Evolutionary conservation across 1,284 basidiomycete species (phyloP).

Genomic region (Leccinum solheimii): DNA sequence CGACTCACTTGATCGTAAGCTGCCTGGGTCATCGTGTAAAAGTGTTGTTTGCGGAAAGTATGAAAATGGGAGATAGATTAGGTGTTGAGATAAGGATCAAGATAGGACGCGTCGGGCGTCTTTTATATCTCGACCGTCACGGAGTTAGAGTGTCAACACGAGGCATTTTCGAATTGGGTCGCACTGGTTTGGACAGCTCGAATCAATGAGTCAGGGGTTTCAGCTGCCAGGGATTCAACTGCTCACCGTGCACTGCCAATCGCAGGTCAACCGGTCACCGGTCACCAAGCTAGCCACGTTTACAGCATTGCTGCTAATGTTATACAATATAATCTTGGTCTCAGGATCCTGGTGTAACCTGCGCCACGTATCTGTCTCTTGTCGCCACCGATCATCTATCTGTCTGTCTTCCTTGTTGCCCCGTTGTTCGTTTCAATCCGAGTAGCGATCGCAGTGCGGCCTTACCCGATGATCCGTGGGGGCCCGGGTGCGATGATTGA

Average conservation of each 20-base stretch:
- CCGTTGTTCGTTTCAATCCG: not conserved
- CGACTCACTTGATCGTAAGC: not conserved
- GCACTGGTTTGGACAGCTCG: conserved; percentile 13
- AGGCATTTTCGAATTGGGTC: not conserved
- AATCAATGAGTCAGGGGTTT: not conserved
- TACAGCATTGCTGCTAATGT: not conserved
- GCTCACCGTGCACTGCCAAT: conserved; percentile 1
- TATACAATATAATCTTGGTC: not conserved
- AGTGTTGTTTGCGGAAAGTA: not conserved
- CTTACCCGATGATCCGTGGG: not conserved
- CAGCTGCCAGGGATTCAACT: not conserved
- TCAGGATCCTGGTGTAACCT: not conserved
- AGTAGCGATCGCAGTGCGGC: not conserved
- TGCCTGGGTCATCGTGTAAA: not conserved
- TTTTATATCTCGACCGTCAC: not conserved
- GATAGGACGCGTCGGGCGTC: not conserved
- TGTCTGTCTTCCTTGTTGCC: not conserved
- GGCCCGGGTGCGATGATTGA: no score
- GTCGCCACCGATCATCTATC: not conserved
- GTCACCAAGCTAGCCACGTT: not conserved
- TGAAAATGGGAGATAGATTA: not conserved
- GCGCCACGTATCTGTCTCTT: not conserved
- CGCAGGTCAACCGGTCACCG: not conserved
- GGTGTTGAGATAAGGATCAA: not conserved
- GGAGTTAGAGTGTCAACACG: not conserved